A percentile compares a stretch with the other conserved stretches of the same genome.
These are phyloP conservation scores for Opeltia flavorubescens DNA, from an alignment of 495 filamentous ascomycete genomes.

Conservation along the genomic window DNA sequence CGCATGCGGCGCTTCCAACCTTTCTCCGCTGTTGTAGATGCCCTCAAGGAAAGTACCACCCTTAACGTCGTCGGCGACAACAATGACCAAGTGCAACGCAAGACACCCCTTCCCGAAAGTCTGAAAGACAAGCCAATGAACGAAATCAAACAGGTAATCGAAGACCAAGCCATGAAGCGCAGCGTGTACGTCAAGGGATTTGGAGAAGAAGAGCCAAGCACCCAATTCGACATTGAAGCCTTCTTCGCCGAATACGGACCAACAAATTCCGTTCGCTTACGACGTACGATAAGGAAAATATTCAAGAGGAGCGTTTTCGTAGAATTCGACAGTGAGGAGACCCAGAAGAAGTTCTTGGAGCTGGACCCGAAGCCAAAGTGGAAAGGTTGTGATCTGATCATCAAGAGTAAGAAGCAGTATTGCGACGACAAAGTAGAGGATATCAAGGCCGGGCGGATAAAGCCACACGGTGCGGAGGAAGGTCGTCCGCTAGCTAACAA, in stretches of 20 bases:
- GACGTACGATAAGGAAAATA: slow-evolving; percentile 47
- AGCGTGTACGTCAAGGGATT: slow-evolving; percentile 82
- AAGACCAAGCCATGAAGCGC: slow-evolving; percentile 42
- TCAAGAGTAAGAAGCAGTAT: slow-evolving; percentile 84
- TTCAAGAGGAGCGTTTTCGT: slow-evolving; percentile 97
- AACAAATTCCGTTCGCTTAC: slow-evolving; percentile 72
- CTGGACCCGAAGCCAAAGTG: slow-evolving; percentile 71
- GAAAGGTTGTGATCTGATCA: slow-evolving; percentile 54
- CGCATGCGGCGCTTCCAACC: slow-evolving; percentile 90
- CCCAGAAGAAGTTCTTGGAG: slow-evolving; percentile 60
- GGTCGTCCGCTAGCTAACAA: slow-evolving; percentile 12
- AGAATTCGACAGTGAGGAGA: slow-evolving; percentile 66
- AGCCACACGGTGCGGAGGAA: slow-evolving; percentile 12
- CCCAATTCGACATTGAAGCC: slow-evolving; percentile 85
- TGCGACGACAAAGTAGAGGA: slow-evolving; percentile 60
- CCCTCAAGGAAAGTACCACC: slow-evolving; percentile 56
- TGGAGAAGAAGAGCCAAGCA: slow-evolving; percentile 57
- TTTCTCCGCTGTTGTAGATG: slow-evolving; percentile 63
- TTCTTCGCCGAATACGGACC: slow-evolving; percentile 75
- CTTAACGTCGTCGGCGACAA: slow-evolving; percentile 48
- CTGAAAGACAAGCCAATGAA: slow-evolving; percentile 24
- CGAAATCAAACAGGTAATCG: slow-evolving; percentile 37
- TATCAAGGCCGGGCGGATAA: slow-evolving; percentile 57
- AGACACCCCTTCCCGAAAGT: slow-evolving; percentile 41
- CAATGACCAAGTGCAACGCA: slow-evolving; percentile 59